These are phyloP conservation scores for Taxawa tesnikishii DNA, from an alignment of 2,329 filamentous ascomycete species.

Conservation along the genomic window DNA sequence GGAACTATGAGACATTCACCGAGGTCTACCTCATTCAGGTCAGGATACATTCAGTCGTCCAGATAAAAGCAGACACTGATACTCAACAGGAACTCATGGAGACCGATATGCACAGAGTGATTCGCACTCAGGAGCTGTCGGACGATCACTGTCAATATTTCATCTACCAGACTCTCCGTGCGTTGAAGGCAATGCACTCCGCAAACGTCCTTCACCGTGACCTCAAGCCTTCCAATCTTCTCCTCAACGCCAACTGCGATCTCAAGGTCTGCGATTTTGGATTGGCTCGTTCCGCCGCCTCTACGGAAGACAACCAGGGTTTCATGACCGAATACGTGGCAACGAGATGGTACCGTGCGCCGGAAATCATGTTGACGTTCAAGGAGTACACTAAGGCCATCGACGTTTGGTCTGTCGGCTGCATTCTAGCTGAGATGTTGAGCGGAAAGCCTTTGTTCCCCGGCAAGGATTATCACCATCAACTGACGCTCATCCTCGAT, in stretches of 20 bases:
- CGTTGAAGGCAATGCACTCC: slow-evolving; percentile 98
- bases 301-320: slow-evolving; percentile 97
- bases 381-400: slow-evolving; percentile 99
- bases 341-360: slow-evolving; percentile 96
- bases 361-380: slow-evolving; percentile 99
- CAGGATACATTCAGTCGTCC: too few relatives aligned
- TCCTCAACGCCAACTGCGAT: slow-evolving; percentile 97
- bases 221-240: slow-evolving; percentile 91
- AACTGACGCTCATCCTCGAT: slow-evolving; percentile 91
- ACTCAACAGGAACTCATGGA: slow-evolving; percentile 72
- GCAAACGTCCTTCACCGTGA: slow-evolving; percentile 96
- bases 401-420: slow-evolving; percentile 97
- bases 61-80: slow-evolving; percentile 38
- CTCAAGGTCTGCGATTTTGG: slow-evolving; percentile 98
- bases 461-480: slow-evolving; percentile 98
- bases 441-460: slow-evolving; percentile 97
- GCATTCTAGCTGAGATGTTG: slow-evolving; percentile 96
- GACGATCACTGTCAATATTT: slow-evolving; percentile 99
- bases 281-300: slow-evolving; percentile 81
- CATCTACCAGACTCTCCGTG: slow-evolving; percentile 97
- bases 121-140: slow-evolving; percentile 94
- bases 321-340: slow-evolving; percentile 99
- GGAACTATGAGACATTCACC: slow-evolving; percentile 90
- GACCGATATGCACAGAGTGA: slow-evolving; percentile 98
- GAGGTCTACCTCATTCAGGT: slow-evolving; percentile 99